phyloP scores from a whole-genome alignment of 169 alveolate species.

The Perkinsus olseni region DNA sequence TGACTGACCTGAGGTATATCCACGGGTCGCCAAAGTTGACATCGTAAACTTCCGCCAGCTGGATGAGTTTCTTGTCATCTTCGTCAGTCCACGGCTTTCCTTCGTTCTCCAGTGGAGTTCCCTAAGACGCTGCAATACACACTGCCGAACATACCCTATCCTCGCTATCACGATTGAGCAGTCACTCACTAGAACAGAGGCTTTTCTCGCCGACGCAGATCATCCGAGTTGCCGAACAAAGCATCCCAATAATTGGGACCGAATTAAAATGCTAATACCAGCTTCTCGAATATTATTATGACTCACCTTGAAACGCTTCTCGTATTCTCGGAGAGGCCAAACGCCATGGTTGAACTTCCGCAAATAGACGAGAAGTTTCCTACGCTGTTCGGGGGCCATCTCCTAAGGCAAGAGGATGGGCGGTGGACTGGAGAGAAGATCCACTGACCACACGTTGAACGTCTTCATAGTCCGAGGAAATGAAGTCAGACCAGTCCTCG shows the following conservation, averaged over 20 bases:
- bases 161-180: too few species aligned
- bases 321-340: not conserved
- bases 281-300: not conserved
- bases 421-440: not conserved
- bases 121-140: not conserved
- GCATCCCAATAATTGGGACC: too few species aligned
- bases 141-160: too few species aligned
- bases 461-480: not conserved
- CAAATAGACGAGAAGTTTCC: not conserved
- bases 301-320: not conserved
- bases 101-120: not conserved
- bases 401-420: not conserved
- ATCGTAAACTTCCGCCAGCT: not conserved
- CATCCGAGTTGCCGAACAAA: too few species aligned
- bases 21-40: not conserved
- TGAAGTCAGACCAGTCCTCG: not conserved
- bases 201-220: too few species aligned
- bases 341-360: not conserved
- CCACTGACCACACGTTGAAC: not conserved
- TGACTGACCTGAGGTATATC: not conserved
- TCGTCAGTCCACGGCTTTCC: not conserved
- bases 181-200: too few species aligned
- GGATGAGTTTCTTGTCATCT: not conserved
- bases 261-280: not conserved
- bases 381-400: not conserved